phyloP scores from a whole-genome alignment of 257 asterid species.

The Nicotiana noctiflora region DNA sequence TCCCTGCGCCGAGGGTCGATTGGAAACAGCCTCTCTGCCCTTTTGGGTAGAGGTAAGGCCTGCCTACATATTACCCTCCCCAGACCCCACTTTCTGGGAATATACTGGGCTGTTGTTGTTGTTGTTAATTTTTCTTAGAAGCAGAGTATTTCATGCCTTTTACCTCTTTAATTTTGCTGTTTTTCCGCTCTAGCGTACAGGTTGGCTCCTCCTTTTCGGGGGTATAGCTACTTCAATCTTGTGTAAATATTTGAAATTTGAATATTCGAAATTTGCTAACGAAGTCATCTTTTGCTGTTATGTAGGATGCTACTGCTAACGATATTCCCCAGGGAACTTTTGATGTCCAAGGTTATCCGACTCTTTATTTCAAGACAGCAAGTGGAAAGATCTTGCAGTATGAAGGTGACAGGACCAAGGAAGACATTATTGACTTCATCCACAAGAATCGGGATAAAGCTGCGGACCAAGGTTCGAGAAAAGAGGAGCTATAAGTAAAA shows the following conservation, averaged over 20 bases:
- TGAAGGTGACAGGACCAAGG: constrained; percentile 68
- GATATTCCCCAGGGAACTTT: constrained; percentile 50
- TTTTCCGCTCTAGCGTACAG: neutral
- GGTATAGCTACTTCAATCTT: neutral
- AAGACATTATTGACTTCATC: constrained; percentile 56
- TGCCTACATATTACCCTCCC: too few relatives aligned
- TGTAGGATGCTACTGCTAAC: constrained; percentile 84
- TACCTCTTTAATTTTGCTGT: neutral
- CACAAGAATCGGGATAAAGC: constrained; percentile 49
- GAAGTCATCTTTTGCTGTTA: neutral
- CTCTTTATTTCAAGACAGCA: constrained; percentile 67
- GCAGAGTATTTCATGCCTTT: neutral
- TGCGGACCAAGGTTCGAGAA: constrained; percentile 31
- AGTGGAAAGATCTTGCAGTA: constrained; percentile 51
- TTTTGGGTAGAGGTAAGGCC: too few relatives aligned
- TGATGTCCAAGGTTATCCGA: constrained; percentile 78
- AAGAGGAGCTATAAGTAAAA: constrained; percentile 62
- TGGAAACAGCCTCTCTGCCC: too few relatives aligned
- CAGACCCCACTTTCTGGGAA: too few relatives aligned
- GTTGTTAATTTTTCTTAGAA: neutral
- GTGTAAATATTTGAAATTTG: neutral
- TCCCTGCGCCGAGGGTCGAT: too few relatives aligned
- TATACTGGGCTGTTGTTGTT: too few relatives aligned
- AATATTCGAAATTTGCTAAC: neutral
- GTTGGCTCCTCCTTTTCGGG: neutral